Base-by-base conservation (phyloP, 805 yeast genomes). In the Zygotorulaspora danielsina region DNA sequence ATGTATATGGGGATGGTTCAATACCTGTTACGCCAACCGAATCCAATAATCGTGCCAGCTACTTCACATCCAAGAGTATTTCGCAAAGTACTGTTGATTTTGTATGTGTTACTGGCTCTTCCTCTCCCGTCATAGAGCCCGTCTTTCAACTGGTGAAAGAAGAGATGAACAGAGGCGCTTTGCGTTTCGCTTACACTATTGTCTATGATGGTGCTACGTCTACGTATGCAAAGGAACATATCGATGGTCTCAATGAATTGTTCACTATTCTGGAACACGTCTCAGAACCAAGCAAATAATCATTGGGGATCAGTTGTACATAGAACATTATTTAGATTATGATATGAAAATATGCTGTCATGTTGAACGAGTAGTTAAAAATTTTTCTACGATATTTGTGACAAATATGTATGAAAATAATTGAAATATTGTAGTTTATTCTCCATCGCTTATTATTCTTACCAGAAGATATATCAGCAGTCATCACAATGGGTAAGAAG, bases 221-320 rank as follows among this genome's bases (percentile, higher is more conserved):
- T 19, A 76, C 82, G 0, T 71, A 73, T 34, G 90, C 93, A 1
- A 73, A 67, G 19, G 80, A 73, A 41, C 78, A 77, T 32, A 76
- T 81, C 18, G 71, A 72, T 44, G 93, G 93, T 50, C 72, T 79
- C 46, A 84, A 83, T 53, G 86, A 82, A 50, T 64, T 84, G 32
- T 71, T 83, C 51, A 67, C 71, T 13, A 64, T 83, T 24, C 63
- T 83, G 20, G 44, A 45, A 19, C 28, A 26, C 16, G 22, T 46
- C 28, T 27, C 16, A 27, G 31, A 27, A 4, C 15, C 29, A 21
- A 21, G 11, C 12, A 7, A 24, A 7, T 24, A 24, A 24, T 7
- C 11, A 5, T 24, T 13, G 4, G 15, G 31, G 15, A 12, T 18
- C 31, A 15, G n/a, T n/a, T n/a, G 18, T 27, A n/a, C 15, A 15